Evolutionary conservation across 1,284 basidiomycete species (phyloP), one percentile per base, ranked within the genome.

Genomic region (Bondarzewia mesenterica): DNA sequence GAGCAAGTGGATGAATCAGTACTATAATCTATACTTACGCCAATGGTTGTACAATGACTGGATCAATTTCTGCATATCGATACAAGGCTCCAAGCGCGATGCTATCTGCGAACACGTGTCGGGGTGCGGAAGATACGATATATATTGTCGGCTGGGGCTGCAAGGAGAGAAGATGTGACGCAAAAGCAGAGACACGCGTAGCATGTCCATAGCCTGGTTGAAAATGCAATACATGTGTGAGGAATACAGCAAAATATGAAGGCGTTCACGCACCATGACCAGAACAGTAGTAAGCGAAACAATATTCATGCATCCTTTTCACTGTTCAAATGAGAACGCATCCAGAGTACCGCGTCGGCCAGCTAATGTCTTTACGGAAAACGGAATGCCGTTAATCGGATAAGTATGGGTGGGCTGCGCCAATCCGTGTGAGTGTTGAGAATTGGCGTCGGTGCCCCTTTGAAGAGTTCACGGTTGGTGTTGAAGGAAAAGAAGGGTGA

Each of bases 191-290:
- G 8, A 87, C 84, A 29, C 83, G 75, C 5, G 83, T 87, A 20
- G 82, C 83, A 59, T 86, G 83, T 7, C 83, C 83, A 52, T 82
- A 86, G 23, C 82, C 81, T 85, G 10, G n/a, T 10, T n/a, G 54
- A 6, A 18, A 16, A 10, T 18, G 4, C 14, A 27, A 35, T 23
- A 25, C 21, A 20, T 23, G 23, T 18, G 36, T 23, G 26, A 10
- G 4, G 21, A n/a, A 12, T 18, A 5, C 40, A 15, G 18, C n/a
- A 10, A 7, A 22, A 10, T 10, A 32, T 21, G 29, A 38, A 6
- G 20, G 37, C 38, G 20, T 12, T 22, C n/a, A 50, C 52, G 22
- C 22, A 53, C 82, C 84, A 58, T 87, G 83, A 20, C 83, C 83
- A 29, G 81, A 84, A 60, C 82, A 85, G 58, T 85, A 86, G 59